Percentiles rank a stretch among this genome's conserved stretches.
phyloP scores from a whole-genome alignment of 1,284 basidiomycete species.

The Irpex lacteus region DNA sequence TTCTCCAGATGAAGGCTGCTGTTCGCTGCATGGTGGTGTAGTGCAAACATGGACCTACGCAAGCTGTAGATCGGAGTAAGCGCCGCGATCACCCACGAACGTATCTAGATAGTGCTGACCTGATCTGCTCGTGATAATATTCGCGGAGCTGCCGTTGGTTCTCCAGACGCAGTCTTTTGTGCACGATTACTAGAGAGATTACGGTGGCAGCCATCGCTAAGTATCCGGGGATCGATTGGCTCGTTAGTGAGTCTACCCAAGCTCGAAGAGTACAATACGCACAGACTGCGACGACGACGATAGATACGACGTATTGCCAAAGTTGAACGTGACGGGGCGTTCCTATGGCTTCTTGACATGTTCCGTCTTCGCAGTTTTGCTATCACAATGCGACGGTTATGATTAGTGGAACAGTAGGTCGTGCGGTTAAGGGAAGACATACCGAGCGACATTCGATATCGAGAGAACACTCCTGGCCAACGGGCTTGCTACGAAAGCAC shows the following conservation, averaged over 20 bases:
- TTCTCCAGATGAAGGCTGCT: neutral
- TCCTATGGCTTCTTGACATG: constrained; percentile 33
- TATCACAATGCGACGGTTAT: neutral
- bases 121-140: constrained; percentile 56
- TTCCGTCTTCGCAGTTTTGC: constrained; percentile 26
- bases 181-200: constrained; percentile 43
- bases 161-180: constrained; percentile 45
- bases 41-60: constrained; percentile 24
- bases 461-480: constrained; percentile 45
- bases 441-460: constrained; percentile 59
- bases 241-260: neutral
- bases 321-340: constrained; percentile 32
- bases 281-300: constrained; percentile 40
- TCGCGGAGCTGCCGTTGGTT: constrained; percentile 46
- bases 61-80: constrained; percentile 15
- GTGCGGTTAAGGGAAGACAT: too few species aligned
- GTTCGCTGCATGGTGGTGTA: constrained; percentile 26
- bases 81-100: neutral
- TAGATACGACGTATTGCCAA: constrained; percentile 46
- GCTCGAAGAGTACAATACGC: constrained; percentile 17
- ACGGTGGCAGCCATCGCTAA: constrained; percentile 43
- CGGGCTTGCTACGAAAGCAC: constrained; percentile 46
- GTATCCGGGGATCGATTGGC: neutral
- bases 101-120: constrained; percentile 27
- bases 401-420: too few species aligned